These are phyloP conservation scores for Kregervanrija delftensis DNA, from an alignment of 805 yeast species.

Conservation along the genomic window DNA sequence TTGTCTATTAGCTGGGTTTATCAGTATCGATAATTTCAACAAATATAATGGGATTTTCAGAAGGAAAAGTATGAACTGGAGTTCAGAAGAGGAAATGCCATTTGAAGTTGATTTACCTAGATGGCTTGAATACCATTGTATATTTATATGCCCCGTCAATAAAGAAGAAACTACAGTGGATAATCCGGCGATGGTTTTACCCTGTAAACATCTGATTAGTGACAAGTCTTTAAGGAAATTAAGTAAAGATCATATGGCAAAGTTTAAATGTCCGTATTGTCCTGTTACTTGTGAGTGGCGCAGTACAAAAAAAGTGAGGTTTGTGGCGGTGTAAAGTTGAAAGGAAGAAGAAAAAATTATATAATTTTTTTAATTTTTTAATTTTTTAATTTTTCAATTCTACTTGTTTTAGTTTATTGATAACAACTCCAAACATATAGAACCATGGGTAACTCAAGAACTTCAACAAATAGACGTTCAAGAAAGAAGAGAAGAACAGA, in stretches of 20 bases:
- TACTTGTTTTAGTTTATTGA: background rate
- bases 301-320: constrained; percentile 2
- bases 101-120: constrained; percentile 11
- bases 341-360: background rate
- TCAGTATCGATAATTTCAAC: constrained; percentile 43
- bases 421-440: too few species aligned
- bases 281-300: constrained; percentile 36
- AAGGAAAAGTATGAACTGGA: constrained; percentile 39
- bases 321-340: background rate
- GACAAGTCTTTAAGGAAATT: constrained; percentile 45
- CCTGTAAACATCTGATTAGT: constrained; percentile 45
- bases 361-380: background rate
- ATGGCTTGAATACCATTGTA: constrained; percentile 24
- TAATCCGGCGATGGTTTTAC: constrained; percentile 46
- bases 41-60: constrained; percentile 33
- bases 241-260: constrained; percentile 29
- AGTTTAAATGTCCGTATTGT: constrained; percentile 70
- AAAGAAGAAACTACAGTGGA: constrained; percentile 54
- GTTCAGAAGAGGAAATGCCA: constrained; percentile 42
- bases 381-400: background rate
- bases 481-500: constrained; percentile 81
- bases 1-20: constrained; percentile 42
- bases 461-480: constrained; percentile 38
- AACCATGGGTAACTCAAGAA: background rate
- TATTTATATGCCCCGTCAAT: constrained; percentile 63